A percentile compares a stretch with the other conserved stretches of the same genome.
Conservation (phyloP, 2,329 filamentous ascomycete species). For the Aspergillus piperis region DNA sequence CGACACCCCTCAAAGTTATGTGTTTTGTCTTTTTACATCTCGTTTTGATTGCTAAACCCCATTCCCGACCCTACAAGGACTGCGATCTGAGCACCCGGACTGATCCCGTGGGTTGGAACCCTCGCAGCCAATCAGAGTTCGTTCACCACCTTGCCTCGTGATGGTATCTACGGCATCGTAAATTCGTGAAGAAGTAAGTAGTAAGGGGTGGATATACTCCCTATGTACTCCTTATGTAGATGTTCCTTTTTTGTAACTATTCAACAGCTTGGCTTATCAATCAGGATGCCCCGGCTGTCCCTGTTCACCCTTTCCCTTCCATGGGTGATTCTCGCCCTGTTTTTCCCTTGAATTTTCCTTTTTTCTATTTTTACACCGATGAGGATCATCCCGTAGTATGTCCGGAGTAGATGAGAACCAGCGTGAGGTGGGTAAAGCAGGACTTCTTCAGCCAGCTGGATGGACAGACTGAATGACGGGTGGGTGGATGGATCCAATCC, state of each 20-base stretch:
- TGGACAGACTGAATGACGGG: neutral
- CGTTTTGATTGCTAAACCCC: neutral
- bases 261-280: no score
- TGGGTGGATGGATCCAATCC: neutral
- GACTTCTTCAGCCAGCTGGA: neutral
- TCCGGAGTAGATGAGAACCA: neutral
- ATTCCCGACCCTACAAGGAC: neutral
- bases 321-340: no score
- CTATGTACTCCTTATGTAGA: neutral
- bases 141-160: conserved; percentile 7
- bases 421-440: neutral
- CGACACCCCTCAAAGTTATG: neutral
- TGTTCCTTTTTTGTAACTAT: neutral
- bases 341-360: no score
- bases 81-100: conserved; percentile 19
- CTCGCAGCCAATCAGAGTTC: neutral
- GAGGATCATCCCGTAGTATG: neutral
- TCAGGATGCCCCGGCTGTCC: no score
- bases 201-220: neutral
- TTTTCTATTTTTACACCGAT: no score
- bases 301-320: no score
- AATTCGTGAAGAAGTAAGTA: neutral
- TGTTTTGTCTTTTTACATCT: neutral
- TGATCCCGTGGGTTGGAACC: conserved; percentile 9
- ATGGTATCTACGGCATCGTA: neutral